Evolutionary conservation across 2,329 filamentous ascomycete genomes (phyloP), one percentile per base, ranked within the genome.

Genomic region (Microcyclospora tardicrescens): DNA sequence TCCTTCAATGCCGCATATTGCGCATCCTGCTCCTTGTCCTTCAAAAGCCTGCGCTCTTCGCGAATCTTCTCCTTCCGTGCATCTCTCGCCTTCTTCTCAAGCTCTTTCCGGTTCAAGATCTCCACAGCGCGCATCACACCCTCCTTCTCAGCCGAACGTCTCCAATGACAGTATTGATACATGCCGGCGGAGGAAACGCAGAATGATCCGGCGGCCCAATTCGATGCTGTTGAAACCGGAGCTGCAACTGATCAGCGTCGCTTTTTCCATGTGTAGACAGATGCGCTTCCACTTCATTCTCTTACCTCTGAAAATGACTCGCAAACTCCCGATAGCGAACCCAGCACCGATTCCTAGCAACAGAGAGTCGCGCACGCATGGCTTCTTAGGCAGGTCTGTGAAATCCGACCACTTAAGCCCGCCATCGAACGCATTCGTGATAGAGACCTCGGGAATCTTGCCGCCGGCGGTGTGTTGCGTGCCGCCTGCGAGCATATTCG

Each of bases 111-210:
- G 54, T 81, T 77, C 60, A 89, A 80, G 42, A 91, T 75, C 56
- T 93, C 84, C 39, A 93, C 80, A 3, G 83, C 83, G 47, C 85
- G 71, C 59, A 82, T 81, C 78, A 98, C 89, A 45, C 84, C 81
- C 44, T 79, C 75, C 51, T 79, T 75, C 62, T 96, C 89, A 43
- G 80, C 71, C 35, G 74, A 69, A 42, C 86, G 72, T 44, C 74
- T 72, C 49, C 78, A 79, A 54, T 86, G 78, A 63, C 89, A 96
- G 54, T 81, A 85, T 62, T 95, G 84, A 62, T 86, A 91, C 36
- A 80, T 79, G 24, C 72, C 70, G 34, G 81, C 67, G n/a, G 81
- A 79, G 6, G 73, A 73, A 14, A 81, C 57, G 16, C 79, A 68
- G 58, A 91, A 93, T 28, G 76, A 70, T 6, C 78, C 83, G 5